Percentiles rank a stretch among this genome's conserved stretches.
These are phyloP conservation scores for Pseudocercospora cruenta DNA, from an alignment of 2,329 filamentous ascomycete species.

Conservation along the genomic window DNA sequence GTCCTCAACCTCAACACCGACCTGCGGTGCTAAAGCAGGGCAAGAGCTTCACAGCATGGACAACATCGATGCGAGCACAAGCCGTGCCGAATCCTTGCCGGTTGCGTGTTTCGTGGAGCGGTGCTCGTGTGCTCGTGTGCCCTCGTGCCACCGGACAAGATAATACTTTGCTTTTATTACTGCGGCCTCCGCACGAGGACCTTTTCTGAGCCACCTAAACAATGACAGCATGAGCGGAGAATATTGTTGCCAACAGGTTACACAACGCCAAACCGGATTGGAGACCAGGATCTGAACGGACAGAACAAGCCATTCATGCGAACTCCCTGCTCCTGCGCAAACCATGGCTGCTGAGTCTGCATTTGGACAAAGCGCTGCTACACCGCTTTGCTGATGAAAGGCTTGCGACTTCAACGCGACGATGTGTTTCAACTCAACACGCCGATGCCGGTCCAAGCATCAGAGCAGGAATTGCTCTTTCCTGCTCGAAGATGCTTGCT, in stretches of 20 bases:
- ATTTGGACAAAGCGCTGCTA: neutral
- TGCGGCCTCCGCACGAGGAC: neutral
- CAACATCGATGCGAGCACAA: neutral
- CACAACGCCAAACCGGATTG: neutral
- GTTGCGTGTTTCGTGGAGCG: neutral
- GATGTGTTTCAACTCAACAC: neutral
- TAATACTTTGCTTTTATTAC: neutral
- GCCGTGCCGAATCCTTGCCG: neutral
- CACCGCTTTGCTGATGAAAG: neutral
- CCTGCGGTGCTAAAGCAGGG: neutral
- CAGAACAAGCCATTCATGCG: neutral
- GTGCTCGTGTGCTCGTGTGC: neutral
- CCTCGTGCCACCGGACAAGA: neutral
- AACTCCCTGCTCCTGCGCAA: neutral
- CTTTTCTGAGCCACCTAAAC: neutral
- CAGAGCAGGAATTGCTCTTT: neutral
- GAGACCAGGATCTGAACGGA: neutral
- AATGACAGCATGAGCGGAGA: neutral
- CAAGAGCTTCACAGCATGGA: neutral
- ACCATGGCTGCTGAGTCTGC: neutral
- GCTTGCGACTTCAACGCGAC: neutral
- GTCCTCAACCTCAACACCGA: neutral
- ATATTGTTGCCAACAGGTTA: constrained; percentile 1
- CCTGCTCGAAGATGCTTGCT: neutral
- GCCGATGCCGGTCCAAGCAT: neutral